Evolutionary conservation across 2,329 filamentous ascomycete genomes (phyloP).

Genomic region (Colletotrichum tropicale): DNA sequence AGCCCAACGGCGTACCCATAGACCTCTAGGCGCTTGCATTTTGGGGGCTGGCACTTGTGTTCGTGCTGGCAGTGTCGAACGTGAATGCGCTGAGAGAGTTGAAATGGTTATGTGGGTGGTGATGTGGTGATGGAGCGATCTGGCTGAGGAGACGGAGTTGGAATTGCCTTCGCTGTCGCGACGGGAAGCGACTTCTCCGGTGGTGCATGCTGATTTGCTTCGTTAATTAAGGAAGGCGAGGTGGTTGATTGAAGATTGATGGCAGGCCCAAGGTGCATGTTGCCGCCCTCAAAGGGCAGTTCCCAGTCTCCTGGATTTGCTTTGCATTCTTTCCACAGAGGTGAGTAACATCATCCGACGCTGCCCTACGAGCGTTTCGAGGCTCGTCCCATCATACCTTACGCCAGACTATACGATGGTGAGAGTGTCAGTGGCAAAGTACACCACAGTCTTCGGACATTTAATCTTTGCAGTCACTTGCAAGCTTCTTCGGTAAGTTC

Average conservation of each 20-base stretch:
- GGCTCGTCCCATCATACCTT: no score
- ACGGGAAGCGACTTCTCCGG: not conserved
- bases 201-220: not conserved
- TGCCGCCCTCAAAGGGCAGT: not conserved
- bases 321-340: no score
- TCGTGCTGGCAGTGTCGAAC: not conserved
- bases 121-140: not conserved
- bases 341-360: no score
- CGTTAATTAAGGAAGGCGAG: not conserved
- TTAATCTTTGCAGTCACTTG: no score
- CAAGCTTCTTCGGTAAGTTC: no score
- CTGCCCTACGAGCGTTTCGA: no score
- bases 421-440: no score
- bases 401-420: no score
- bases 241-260: not conserved
- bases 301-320: no score
- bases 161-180: not conserved
- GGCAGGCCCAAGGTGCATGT: not conserved
- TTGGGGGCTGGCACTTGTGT: not conserved
- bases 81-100: not conserved
- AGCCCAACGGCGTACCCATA: not conserved
- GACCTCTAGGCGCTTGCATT: not conserved
- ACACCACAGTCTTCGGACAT: no score
- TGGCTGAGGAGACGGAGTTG: not conserved
- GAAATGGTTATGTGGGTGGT: not conserved